Evolutionary conservation across 108 stramenopile species (phyloP), one percentile per base, ranked within the genome.

Genomic region (Stephanodiscus triporus): DNA sequence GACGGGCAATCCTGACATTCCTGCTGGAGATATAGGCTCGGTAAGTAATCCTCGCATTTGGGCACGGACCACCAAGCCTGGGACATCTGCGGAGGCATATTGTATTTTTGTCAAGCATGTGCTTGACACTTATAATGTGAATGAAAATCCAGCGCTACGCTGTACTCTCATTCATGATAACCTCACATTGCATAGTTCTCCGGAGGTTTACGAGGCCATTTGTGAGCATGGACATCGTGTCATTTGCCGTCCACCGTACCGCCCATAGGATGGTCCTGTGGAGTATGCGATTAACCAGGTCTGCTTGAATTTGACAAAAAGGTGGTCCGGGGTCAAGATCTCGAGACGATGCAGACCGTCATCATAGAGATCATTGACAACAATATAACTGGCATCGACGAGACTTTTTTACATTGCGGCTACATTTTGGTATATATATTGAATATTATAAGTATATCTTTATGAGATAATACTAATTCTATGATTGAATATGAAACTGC

Each of bases 231-330:
- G 49, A 20, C 49, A 50, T 50, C 17, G 49, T 20, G 49, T 50
- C 9, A 8, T 50, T 7, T 50, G 49, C n/a, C n/a, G n/a, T n/a
- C n/a, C n/a, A n/a, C n/a, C n/a, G n/a, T n/a, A n/a, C n/a, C n/a
- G n/a, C n/a, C 49, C 49, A 20, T 20, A 50, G 20, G 49, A 50
- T 50, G 49, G 49, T 20, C 9, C 49, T 4, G 49, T 50, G 20
- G 49, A 50, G 49, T 50, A 20, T 50, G 49, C 49, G 4, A 50
- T 50, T 20, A 50, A 50, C 9, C 49, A 50, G 49, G 49, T 50
- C 17, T 50, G 49, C 20, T 4, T 20, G 7, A 50, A 20, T 20
- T 50, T 50, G 49, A 20, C 20, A 20, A 50, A 50, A 20, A 17
- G 49, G 17, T 50, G 49, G 49, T 8, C 4, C 4, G 49, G 9